Percentiles rank a stretch among this genome's conserved stretches.
These are phyloP conservation scores for Theobroma grandiflorum DNA, from an alignment of 441 rosid genomes.

Conservation along the genomic window DNA sequence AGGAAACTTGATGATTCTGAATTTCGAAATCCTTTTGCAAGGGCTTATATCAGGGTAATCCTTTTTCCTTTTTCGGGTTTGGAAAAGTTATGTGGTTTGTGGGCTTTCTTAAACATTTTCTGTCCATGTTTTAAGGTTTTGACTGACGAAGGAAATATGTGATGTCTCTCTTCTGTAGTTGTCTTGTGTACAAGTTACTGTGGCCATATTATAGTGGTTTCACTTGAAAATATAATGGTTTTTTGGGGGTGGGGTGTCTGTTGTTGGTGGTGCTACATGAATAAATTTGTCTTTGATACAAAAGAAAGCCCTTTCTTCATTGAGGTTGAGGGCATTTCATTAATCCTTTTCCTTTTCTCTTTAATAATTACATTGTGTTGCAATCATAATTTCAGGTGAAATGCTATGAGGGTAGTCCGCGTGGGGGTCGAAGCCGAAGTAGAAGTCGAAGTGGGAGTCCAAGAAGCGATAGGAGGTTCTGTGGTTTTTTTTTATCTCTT, in stretches of 20 bases:
- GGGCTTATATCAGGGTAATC: constrained; percentile 26
- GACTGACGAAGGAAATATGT: neutral
- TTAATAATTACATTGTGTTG: neutral
- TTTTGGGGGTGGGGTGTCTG: neutral
- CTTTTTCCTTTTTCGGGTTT: neutral
- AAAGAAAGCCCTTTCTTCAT: neutral
- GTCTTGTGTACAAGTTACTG: neutral
- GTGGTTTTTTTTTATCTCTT: neutral
- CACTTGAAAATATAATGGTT: neutral
- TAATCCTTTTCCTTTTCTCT: neutral
- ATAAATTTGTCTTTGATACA: neutral
- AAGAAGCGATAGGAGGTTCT: constrained; percentile 21
- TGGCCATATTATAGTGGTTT: neutral
- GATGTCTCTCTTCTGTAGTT: neutral
- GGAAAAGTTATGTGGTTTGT: neutral
- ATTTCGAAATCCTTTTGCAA: constrained; percentile 27
- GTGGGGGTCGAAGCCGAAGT: constrained; percentile 7
- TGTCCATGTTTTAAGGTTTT: neutral
- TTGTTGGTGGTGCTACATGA: neutral
- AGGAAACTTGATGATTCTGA: constrained; percentile 30
- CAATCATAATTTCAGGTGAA: constrained; percentile 23
- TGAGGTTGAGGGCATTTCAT: neutral
- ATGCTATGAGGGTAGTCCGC: constrained; percentile 10
- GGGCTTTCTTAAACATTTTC: neutral
- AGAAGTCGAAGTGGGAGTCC: constrained; percentile 26